Evolutionary conservation across 129 eudicot genomes (phyloP).

Genomic region (Flaveria sonorensis): DNA sequence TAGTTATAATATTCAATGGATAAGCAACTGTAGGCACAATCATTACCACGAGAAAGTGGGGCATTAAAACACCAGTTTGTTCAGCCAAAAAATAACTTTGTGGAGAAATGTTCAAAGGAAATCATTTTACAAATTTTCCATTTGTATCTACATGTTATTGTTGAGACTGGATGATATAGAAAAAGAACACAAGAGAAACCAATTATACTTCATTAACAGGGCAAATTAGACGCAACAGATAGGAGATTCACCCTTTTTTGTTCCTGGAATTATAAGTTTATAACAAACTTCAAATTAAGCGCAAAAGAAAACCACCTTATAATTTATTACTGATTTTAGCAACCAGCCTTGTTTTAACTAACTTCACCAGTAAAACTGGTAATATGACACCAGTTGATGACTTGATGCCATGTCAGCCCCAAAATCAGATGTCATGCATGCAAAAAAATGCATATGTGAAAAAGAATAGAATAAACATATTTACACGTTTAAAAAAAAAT

Average conservation of each 20-base stretch:
- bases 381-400: background rate
- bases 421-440: background rate
- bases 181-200: background rate
- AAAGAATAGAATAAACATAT: background rate
- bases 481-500: background rate
- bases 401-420: background rate
- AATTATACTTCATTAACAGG: background rate
- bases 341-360: background rate
- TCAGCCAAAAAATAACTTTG: background rate
- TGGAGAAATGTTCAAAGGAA: background rate
- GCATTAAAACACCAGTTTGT: background rate
- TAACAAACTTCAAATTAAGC: background rate
- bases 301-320: background rate
- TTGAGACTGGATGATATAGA: background rate
- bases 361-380: background rate
- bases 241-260: background rate
- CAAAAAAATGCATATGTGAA: background rate
- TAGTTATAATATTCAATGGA: background rate
- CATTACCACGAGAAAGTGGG: conserved; percentile 15
- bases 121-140: background rate
- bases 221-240: background rate
- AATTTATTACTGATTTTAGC: background rate
- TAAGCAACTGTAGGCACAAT: background rate
- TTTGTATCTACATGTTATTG: background rate
- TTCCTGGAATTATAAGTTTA: background rate